phyloP scores from a whole-genome alignment of 352 stramenopile genomes.

The Pythium insidiosum region DNA sequence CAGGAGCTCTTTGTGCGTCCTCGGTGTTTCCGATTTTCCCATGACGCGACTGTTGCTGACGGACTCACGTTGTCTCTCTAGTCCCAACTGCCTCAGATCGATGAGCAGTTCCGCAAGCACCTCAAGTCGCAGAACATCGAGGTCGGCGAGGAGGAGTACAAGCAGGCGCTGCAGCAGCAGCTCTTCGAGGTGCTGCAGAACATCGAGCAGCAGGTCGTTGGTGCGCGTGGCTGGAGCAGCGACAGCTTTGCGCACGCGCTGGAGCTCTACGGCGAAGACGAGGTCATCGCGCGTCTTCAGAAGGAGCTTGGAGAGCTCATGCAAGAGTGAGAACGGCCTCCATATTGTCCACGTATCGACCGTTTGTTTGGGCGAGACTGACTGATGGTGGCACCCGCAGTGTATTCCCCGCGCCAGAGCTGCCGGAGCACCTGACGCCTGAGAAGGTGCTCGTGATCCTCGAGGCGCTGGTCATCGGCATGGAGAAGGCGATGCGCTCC shows the following conservation, averaged over 20 bases:
- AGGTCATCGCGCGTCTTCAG: constrained; percentile 52
- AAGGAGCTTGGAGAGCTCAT: constrained; percentile 63
- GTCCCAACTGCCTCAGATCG: constrained; percentile 60
- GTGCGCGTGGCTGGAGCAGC: constrained; percentile 48
- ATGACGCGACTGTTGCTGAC: no score
- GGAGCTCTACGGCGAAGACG: constrained; percentile 50
- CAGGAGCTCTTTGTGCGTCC: constrained; percentile 58
- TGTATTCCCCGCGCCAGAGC: constrained; percentile 50
- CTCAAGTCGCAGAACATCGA: constrained; percentile 62
- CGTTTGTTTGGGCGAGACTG: no score
- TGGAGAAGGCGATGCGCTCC: constrained; percentile 74
- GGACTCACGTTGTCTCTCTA: no score
- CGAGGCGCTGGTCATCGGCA: constrained; percentile 49
- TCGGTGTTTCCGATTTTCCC: no score
- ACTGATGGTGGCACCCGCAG: no score
- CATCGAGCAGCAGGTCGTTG: constrained; percentile 56
- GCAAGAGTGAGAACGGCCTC: constrained; percentile 19
- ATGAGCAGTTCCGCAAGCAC: constrained; percentile 53
- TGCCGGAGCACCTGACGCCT: constrained; percentile 58
- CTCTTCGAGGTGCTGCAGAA: constrained; percentile 69
- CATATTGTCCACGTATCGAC: no score
- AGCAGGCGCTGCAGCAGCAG: constrained; percentile 65
- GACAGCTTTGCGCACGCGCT: constrained; percentile 53
- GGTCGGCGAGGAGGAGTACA: constrained; percentile 59
- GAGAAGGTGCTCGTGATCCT: constrained; percentile 70